Evolutionary conservation across 768 basidiomycete species (phyloP).

Genomic region (Phylloporus sp.): DNA sequence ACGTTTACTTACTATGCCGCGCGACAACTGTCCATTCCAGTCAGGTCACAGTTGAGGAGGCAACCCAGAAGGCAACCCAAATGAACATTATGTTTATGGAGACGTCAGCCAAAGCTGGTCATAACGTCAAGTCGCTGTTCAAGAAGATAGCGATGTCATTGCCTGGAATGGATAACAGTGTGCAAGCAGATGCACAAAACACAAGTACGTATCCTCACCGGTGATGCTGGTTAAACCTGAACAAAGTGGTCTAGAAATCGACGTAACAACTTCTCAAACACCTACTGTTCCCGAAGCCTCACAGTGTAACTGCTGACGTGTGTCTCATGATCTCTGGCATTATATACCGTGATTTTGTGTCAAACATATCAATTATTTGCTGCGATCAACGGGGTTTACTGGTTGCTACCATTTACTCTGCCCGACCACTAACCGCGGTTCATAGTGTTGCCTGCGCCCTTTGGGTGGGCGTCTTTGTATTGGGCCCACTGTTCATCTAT

Average conservation of each 20-base stretch:
- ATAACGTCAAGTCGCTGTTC: slow-evolving; percentile 98
- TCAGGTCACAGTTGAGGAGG: slow-evolving; percentile 98
- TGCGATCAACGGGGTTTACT: slow-evolving; percentile 4
- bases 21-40: slow-evolving; percentile 39
- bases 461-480: slow-evolving; percentile 81
- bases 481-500: slow-evolving; percentile 92
- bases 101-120: slow-evolving; percentile 98
- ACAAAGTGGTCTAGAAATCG: slow-evolving; percentile 62
- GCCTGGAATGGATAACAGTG: slow-evolving; percentile 91
- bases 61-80: slow-evolving; percentile 86
- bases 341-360: slow-evolving; percentile 30
- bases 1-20: background rate
- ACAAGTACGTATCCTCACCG: slow-evolving; percentile 35
- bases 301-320: slow-evolving; percentile 69
- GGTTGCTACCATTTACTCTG: slow-evolving; percentile 8
- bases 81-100: slow-evolving; percentile 98
- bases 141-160: slow-evolving; percentile 99
- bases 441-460: slow-evolving; percentile 96
- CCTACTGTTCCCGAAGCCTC: slow-evolving; percentile 83
- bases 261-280: slow-evolving; percentile 71
- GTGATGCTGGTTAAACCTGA: slow-evolving; percentile 4
- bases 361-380: slow-evolving; percentile 18
- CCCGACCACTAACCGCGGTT: slow-evolving; percentile 60
- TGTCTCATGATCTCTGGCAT: slow-evolving; percentile 10
- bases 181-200: slow-evolving; percentile 52